A percentile compares a stretch with the other conserved stretches of the same genome.
Conservation (phyloP, 768 basidiomycete species). For the Leccinum ochraceum region DNA sequence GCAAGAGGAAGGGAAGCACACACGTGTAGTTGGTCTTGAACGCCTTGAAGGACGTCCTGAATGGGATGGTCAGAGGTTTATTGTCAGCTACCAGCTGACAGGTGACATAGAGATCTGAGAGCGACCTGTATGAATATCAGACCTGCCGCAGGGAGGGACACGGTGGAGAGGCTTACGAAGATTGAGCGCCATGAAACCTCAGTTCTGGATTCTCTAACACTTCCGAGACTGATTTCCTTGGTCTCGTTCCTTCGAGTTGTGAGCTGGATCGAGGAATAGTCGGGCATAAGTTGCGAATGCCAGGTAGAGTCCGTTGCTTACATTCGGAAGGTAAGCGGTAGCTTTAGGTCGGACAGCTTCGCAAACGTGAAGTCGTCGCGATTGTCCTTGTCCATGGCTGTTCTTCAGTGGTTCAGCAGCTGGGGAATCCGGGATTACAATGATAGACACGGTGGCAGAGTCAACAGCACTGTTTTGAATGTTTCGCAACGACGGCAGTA, state of each 20-base stretch:
- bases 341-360: slow-evolving; percentile 83
- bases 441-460: background rate
- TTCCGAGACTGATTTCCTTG: slow-evolving; percentile 71
- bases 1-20: slow-evolving; percentile 24
- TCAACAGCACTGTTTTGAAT: background rate
- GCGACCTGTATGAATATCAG: slow-evolving; percentile 53
- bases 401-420: background rate
- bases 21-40: slow-evolving; percentile 84
- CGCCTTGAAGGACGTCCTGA: slow-evolving; percentile 89
- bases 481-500: background rate
- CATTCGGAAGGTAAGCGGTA: slow-evolving; percentile 88
- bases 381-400: slow-evolving; percentile 57
- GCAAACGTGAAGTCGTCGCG: slow-evolving; percentile 93
- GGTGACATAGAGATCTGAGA: slow-evolving; percentile 92
- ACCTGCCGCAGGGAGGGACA: slow-evolving; percentile 9
- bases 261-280: slow-evolving; percentile 49
- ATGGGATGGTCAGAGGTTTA: slow-evolving; percentile 88
- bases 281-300: background rate
- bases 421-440: background rate
- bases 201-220: slow-evolving; percentile 82
- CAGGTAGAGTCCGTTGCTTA: slow-evolving; percentile 32
- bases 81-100: slow-evolving; percentile 93
- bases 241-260: slow-evolving; percentile 81
- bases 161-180: slow-evolving; percentile 48
- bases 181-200: slow-evolving; percentile 80